Evolutionary conservation across 805 yeast species (phyloP), one percentile per base, ranked within the genome.

Genomic region (Suhomyces faveliae): DNA sequence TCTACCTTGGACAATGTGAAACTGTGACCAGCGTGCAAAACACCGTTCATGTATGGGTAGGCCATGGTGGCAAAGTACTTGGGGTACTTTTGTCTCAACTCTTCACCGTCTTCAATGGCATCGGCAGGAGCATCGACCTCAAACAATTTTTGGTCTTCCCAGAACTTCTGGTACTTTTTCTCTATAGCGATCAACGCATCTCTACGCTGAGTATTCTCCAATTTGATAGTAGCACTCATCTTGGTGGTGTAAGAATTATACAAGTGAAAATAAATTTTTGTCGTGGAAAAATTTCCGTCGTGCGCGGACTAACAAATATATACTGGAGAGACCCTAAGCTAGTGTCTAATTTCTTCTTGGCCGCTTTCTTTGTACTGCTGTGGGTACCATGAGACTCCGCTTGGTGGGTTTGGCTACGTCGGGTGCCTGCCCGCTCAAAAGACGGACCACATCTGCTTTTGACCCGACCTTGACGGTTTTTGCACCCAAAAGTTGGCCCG

Each of bases 1-100:
- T 94, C 99, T 45, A 83, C 92, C 73, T 94, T 94, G 45, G 97
- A 89, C 54, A 92, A 76, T 30, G 98, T 94, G 76, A 92, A 94
- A 58, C 90, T 83, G 69, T 94, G 99, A 51, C 99, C 99, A 43
- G 96, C 97, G 59, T 94, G 99, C 56, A 94, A 77, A 43, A 88
- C 94, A 76, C 99, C 99, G 70, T 94, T 94, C 97, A 92, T 92
- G 71, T 94, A 94, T 39, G 99, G 99, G 64, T 89, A 94, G 9
- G 99, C 98, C 97, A 94, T 91, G 43, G 96, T 85, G 20, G 89
- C 79, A 76, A 89, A 85, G 72, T 78, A 87, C 68, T 94, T 94
- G 48, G 98, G 98, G 67, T 85, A 77, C 60, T 83, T 78, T 51
- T 74, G 78, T 59, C 88, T 89, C 52, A 94, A 76, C 62, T 86